Evolutionary conservation across 2,329 filamentous ascomycete genomes (phyloP).

Genomic region (Claviceps spartinae): DNA sequence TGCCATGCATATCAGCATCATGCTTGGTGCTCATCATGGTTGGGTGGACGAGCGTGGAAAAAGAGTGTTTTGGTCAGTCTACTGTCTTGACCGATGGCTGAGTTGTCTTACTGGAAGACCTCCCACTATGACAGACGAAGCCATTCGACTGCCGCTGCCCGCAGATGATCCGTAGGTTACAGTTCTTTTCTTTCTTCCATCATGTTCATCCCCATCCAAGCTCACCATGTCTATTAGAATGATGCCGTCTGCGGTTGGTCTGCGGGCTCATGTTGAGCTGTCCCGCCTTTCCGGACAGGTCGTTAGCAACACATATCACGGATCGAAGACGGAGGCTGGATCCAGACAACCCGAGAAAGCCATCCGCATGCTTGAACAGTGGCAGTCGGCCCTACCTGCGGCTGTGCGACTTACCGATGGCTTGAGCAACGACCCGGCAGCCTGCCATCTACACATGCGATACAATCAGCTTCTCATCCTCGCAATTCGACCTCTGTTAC

Average conservation of each 20-base stretch:
- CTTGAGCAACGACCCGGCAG: conserved; percentile 26
- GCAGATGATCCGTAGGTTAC: conserved; percentile 25
- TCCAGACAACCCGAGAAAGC: conserved; percentile 24
- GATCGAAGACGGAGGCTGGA: conserved; percentile 13
- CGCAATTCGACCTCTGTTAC: conserved; percentile 32
- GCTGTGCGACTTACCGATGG: conserved; percentile 23
- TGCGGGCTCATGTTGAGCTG: conserved; percentile 32
- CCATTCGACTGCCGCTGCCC: conserved; percentile 29
- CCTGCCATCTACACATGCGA: conserved; percentile 34
- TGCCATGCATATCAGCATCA: conserved; percentile 34
- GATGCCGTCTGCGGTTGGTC: conserved; percentile 29
- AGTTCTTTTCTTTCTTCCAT: neutral
- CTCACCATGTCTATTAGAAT: conserved; percentile 15
- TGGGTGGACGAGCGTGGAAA: conserved; percentile 30
- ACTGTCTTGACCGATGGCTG: conserved; percentile 34
- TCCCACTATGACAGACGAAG: conserved; percentile 31
- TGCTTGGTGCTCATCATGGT: conserved; percentile 33
- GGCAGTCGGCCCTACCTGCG: conserved; percentile 24
- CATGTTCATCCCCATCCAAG: neutral
- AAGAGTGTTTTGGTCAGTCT: conserved; percentile 38
- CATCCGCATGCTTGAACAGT: conserved; percentile 27
- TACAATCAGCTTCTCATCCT: conserved; percentile 38
- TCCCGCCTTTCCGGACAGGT: conserved; percentile 34
- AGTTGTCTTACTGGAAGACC: conserved; percentile 37
- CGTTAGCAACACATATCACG: conserved; percentile 31